Base-by-base conservation (phyloP, 2,329 filamentous ascomycete species). In the Malbranchea zuffiana region DNA sequence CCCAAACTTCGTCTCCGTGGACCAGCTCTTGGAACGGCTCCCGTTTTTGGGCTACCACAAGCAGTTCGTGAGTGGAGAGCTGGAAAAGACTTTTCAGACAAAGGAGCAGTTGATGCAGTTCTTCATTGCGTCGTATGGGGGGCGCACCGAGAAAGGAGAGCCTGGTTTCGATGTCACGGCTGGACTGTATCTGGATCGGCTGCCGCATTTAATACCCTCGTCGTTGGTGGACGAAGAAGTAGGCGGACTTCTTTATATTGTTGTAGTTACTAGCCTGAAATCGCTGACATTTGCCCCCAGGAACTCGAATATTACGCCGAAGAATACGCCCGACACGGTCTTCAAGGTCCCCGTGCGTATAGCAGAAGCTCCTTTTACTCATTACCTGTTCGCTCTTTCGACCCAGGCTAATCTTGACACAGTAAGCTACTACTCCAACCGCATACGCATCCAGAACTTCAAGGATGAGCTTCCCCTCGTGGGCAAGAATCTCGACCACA, bases 341-440 rank as follows among this genome's bases (percentile, higher is more conserved):
- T 96, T 46, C 74, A 78, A 46, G 85, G 85, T 1, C 83, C 85
- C 11, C 66, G 70, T 71, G 65, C 59, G 65, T 57, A 24, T 29
- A 25, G 23, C 10, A 10, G 12, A 2, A 32, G 23, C 25, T 4
- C 3, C 16, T 16, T 34, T 15, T 10, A 32, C 19, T 13, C 4
- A 7, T 32, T 24, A 18, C 8, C 19, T 7, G 20, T 11, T 6
- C 24, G 12, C 11, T n/a, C 12, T 21, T 8, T 2, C 24, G 25
- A 23, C 21, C 10, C 18, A 13, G n/a, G n/a, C 31, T 38, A 24
- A 38, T 18, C 5, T 17, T 10, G 25, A 16, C 12, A 27, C 10
- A 71, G 68, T 85, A 42, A 90, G 87, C 61, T 95, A 85, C 83
- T 98, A 98, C 63, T n/a, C n/a, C n/a, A n/a, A n/a, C 16, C 77